phyloP scores from a whole-genome alignment of 768 basidiomycete genomes.

The Exidia glandulosa region DNA sequence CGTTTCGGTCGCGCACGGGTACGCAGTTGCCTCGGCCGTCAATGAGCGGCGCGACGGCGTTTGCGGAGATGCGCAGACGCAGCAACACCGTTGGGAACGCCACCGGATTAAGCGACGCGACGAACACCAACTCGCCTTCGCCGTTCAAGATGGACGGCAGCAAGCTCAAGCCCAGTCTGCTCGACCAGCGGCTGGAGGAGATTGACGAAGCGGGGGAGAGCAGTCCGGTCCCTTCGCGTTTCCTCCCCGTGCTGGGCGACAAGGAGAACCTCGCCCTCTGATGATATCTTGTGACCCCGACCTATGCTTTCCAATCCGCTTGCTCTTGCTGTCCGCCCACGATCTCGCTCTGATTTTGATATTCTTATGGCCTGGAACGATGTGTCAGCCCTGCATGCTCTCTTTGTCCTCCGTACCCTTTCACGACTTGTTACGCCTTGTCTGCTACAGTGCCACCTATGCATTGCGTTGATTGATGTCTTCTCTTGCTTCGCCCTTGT shows the following conservation, averaged over 20 bases:
- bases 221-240: not conserved
- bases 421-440: too few species aligned
- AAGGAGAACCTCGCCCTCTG: not conserved
- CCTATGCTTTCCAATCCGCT: not conserved
- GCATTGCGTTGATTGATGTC: too few species aligned
- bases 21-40: not conserved
- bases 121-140: not conserved
- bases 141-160: not conserved
- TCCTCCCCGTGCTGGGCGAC: not conserved
- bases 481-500: too few species aligned
- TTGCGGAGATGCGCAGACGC: not conserved
- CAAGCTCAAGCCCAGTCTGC: not conserved
- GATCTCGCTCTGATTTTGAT: too few species aligned
- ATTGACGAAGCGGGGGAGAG: not conserved
- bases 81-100: not conserved
- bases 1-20: not conserved
- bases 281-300: not conserved
- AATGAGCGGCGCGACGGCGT: not conserved
- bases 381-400: too few species aligned
- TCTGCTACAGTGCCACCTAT: too few species aligned
- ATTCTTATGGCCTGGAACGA: too few species aligned
- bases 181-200: not conserved
- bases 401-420: too few species aligned
- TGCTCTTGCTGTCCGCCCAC: not conserved
- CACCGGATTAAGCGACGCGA: not conserved